Percentiles rank a stretch among this genome's conserved stretches.
These are phyloP conservation scores for Elongisporangium undulatum DNA, from an alignment of 352 stramenopile genomes.

Conservation along the genomic window DNA sequence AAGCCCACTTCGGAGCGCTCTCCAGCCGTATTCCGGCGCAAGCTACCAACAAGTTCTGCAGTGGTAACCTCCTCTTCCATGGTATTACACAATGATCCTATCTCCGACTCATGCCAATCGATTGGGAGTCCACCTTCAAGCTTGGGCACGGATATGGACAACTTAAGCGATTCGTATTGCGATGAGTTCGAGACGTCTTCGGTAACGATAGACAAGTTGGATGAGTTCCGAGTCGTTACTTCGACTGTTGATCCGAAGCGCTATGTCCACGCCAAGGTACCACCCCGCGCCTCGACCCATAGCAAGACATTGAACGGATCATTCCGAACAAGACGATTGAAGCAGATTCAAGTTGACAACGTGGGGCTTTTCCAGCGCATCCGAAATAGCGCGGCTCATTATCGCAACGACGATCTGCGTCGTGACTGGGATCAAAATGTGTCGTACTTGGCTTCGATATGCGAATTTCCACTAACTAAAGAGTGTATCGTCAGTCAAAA, in stretches of 20 bases:
- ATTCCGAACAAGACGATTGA: conserved; percentile 45
- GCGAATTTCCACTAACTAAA: conserved; percentile 40
- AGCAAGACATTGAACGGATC: conserved; percentile 40
- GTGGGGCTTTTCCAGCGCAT: conserved; percentile 49
- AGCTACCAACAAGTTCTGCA: background rate
- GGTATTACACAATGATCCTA: background rate
- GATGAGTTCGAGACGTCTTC: background rate
- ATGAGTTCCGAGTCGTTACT: conserved; percentile 39
- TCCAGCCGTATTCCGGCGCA: conserved; percentile 11
- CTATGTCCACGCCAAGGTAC: conserved; percentile 4
- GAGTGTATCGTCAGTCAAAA: conserved; percentile 5
- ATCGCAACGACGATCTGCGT: conserved; percentile 47
- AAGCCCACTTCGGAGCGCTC: conserved; percentile 17
- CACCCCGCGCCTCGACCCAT: conserved; percentile 9
- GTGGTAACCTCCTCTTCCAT: background rate
- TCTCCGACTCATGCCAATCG: background rate
- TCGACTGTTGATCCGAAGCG: conserved; percentile 10
- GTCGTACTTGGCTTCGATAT: conserved; percentile 69
- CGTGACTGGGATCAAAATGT: conserved; percentile 69
- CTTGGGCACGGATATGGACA: background rate
- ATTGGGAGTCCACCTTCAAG: background rate
- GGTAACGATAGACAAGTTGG: conserved; percentile 25
- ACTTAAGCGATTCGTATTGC: background rate
- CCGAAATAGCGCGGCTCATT: conserved; percentile 55
- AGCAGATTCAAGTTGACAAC: conserved; percentile 66